Percentiles rank a stretch among this genome's conserved stretches.
Conservation (phyloP, 1,284 basidiomycete genomes). For the Cerrena zonata region DNA sequence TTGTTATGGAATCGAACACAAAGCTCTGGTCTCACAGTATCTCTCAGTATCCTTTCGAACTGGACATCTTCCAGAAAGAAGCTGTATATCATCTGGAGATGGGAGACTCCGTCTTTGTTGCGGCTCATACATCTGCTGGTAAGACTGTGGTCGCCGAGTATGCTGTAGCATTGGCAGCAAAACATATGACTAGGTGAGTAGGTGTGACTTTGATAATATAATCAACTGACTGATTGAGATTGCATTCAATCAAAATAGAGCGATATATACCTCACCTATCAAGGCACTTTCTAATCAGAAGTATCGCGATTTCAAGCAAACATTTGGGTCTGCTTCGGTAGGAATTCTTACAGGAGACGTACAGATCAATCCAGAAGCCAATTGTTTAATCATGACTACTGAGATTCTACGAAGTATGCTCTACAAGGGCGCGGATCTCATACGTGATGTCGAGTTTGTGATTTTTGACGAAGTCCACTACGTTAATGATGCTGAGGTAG, state of each 20-base stretch:
- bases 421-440: slow-evolving; percentile 96
- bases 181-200: slow-evolving; percentile 92
- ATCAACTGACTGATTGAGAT: neutral
- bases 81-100: slow-evolving; percentile 97
- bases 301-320: slow-evolving; percentile 97
- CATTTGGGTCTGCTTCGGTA: slow-evolving; percentile 86
- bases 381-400: slow-evolving; percentile 97
- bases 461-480: slow-evolving; percentile 99
- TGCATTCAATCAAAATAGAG: too few species aligned
- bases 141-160: slow-evolving; percentile 99
- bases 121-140: slow-evolving; percentile 98
- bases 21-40: slow-evolving; percentile 13
- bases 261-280: slow-evolving; percentile 98
- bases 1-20: slow-evolving; percentile 6
- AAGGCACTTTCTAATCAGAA: slow-evolving; percentile 99
- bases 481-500: slow-evolving; percentile 96
- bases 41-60: slow-evolving; percentile 75
- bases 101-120: slow-evolving; percentile 97
- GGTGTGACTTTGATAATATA: neutral
- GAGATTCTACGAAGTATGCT: slow-evolving; percentile 98
- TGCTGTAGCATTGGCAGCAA: slow-evolving; percentile 91
- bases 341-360: slow-evolving; percentile 98
- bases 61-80: slow-evolving; percentile 93
- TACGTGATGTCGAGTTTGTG: slow-evolving; percentile 98
- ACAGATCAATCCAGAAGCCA: slow-evolving; percentile 97